phyloP scores from a whole-genome alignment of 2,329 filamentous ascomycete genomes.

The Colletotrichum sp. region DNA sequence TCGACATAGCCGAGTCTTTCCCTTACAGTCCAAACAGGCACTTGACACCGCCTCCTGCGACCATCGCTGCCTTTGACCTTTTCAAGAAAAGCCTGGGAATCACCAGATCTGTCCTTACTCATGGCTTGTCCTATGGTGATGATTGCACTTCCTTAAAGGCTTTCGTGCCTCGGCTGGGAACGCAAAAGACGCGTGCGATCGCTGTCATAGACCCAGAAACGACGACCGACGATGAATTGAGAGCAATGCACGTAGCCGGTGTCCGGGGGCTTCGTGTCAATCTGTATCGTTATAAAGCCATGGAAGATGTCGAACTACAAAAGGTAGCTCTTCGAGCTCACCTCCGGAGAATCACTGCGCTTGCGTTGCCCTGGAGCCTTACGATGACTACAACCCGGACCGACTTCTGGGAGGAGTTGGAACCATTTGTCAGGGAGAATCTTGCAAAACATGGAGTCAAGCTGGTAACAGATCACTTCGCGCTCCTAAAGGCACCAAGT shows the following conservation, averaged over 20 bases:
- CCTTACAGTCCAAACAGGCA: conserved; percentile 7
- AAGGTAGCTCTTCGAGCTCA: conserved; percentile 34
- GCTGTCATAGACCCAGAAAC: conserved; percentile 34
- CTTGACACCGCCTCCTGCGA: conserved; percentile 7
- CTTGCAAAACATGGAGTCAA: conserved; percentile 24
- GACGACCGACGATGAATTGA: conserved; percentile 25
- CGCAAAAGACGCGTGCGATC: conserved; percentile 29
- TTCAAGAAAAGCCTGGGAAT: conserved; percentile 26
- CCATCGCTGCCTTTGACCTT: conserved; percentile 10
- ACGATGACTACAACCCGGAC: conserved; percentile 35
- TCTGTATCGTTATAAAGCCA: conserved; percentile 37
- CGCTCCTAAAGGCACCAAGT: conserved; percentile 36
- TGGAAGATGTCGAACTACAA: conserved; percentile 39
- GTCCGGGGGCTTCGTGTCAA: conserved; percentile 40
- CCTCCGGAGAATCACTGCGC: conserved; percentile 22
- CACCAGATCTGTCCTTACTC: conserved; percentile 38
- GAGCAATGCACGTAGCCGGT: conserved; percentile 29
- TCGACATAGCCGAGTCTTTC: not conserved
- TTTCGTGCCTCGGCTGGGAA: conserved; percentile 33
- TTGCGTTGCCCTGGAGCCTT: conserved; percentile 31
- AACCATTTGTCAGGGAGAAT: conserved; percentile 25
- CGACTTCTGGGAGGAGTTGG: conserved; percentile 32
- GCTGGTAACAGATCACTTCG: conserved; percentile 42
- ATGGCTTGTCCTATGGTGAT: conserved; percentile 40
- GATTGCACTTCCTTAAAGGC: conserved; percentile 36